Percentiles rank a stretch among this genome's conserved stretches.
phyloP scores from a whole-genome alignment of 2,329 filamentous ascomycete species.

The Claviceps cyperi region DNA sequence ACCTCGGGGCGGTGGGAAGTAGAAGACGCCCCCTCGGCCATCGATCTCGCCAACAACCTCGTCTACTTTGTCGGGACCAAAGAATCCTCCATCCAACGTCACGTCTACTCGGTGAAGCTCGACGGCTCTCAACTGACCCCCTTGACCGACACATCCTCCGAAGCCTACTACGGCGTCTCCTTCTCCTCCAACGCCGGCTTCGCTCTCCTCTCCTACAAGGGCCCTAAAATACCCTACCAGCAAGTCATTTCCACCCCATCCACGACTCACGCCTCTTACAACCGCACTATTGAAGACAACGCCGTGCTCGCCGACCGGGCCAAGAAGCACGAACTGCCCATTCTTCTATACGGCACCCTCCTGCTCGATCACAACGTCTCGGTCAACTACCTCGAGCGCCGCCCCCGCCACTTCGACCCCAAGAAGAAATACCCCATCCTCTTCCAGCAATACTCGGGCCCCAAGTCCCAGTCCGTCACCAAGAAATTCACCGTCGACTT shows the following conservation, averaged over 20 bases:
- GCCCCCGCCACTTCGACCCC: constrained; percentile 74
- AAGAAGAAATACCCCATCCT: constrained; percentile 83
- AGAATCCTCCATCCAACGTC: constrained; percentile 75
- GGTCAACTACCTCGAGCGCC: constrained; percentile 63
- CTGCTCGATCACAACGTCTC: constrained; percentile 64
- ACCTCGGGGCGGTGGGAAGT: constrained; percentile 91
- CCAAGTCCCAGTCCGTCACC: constrained; percentile 77
- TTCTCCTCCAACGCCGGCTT: constrained; percentile 77
- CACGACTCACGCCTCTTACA: constrained; percentile 42
- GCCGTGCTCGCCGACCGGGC: constrained; percentile 51
- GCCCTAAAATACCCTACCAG: constrained; percentile 80
- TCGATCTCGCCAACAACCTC: constrained; percentile 72
- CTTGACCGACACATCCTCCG: constrained; percentile 56
- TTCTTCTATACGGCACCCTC: constrained; percentile 69
- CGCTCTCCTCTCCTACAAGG: constrained; percentile 68
- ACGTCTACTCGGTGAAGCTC: constrained; percentile 79
- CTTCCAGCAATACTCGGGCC: constrained; percentile 89
- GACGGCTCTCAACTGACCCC: constrained; percentile 60
- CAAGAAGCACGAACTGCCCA: constrained; percentile 65
- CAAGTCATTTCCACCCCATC: constrained; percentile 75
- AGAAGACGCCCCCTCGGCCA: constrained; percentile 64
- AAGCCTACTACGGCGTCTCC: constrained; percentile 68
- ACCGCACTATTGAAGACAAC: constrained; percentile 69
- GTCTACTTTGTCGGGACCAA: constrained; percentile 87
- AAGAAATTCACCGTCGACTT: constrained; percentile 78